These are phyloP conservation scores for Juglanconis juglandina DNA, from an alignment of 2,329 filamentous ascomycete species.

Conservation along the genomic window DNA sequence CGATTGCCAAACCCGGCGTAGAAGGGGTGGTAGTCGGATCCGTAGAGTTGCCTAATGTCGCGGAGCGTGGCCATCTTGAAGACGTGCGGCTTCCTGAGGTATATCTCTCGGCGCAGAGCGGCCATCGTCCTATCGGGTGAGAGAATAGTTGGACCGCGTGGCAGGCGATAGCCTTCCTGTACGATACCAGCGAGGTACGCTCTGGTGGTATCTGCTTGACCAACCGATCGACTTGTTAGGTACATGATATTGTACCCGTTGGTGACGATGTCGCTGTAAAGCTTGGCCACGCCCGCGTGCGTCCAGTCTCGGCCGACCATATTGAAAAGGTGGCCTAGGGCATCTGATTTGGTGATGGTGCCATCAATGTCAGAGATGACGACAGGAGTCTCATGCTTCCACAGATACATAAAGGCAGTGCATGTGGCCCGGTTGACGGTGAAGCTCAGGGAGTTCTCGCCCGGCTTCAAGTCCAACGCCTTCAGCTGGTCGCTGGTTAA, in stretches of 20 bases:
- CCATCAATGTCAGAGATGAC: conserved; percentile 99
- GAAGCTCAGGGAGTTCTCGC: conserved; percentile 93
- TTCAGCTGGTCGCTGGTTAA: conserved; percentile 95
- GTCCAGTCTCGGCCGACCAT: conserved; percentile 99
- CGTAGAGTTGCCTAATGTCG: conserved; percentile 88
- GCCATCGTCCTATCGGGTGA: conserved; percentile 94
- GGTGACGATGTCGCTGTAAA: conserved; percentile 90
- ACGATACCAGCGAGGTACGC: conserved; percentile 85
- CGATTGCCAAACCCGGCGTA: conserved; percentile 97
- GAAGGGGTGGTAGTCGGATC: conserved; percentile 74
- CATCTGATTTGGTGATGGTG: conserved; percentile 97
- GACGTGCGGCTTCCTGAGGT: conserved; percentile 92
- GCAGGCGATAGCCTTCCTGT: conserved; percentile 82
- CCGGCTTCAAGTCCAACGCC: conserved; percentile 73
- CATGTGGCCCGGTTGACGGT: conserved; percentile 95
- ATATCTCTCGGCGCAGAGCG: conserved; percentile 85
- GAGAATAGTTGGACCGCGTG: conserved; percentile 88
- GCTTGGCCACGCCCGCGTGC: conserved; percentile 90
- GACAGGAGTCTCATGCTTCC: conserved; percentile 86
- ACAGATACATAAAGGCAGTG: conserved; percentile 87
- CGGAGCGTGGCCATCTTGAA: conserved; percentile 99
- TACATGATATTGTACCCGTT: conserved; percentile 99
- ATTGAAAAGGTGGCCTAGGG: conserved; percentile 88
- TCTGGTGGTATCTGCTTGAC: conserved; percentile 85
- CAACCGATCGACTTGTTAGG: conserved; percentile 88